Base-by-base conservation (phyloP, 2,329 filamentous ascomycete species). In the Rutstroemia sp. region DNA sequence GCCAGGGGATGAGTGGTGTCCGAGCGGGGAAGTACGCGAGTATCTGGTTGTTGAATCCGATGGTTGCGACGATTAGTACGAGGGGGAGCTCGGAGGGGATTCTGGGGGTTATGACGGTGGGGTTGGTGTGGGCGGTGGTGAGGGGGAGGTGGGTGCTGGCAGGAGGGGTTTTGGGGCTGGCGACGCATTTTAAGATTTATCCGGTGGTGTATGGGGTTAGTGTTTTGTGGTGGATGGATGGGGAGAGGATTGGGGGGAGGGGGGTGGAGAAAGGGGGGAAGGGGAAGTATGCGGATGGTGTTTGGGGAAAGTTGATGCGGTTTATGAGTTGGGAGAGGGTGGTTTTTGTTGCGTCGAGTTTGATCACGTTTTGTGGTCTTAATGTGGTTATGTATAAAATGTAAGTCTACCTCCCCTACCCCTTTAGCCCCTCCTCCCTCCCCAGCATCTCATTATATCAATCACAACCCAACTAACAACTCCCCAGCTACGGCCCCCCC, bases 171-270 rank as follows among this genome's bases (percentile, higher is more conserved):
- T 76, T 99, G 2, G 94, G 94, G 0, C 73, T 96, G 27, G 83
- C 83, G 1, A 92, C 97, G 25, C 94, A 99, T 73, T 95, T 99
- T 74, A 99, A 99, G 78, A 97, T 99, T 59, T 99, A 99, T 67
- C 94, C 94, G 0, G 96, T 97, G 71, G 90, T 99, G 59, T 99
- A 99, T 71, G 92, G 89, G 2, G 82, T 86, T 0, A 85, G 87
- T 3, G 85, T 94, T 44, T 71, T 90, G 5, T 91, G 87, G 86
- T 92, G 86, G 86, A 82, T 92, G 74, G 87, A 89, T 63, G 74
- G 73, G 2, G 77, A 79, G 61, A 71, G 70, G 25, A 70, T 80
- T 57, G 16, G 25, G 48, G 56, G 27, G 44, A 54, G 39, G 16
- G 27, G 23, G 9, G 3, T 14, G 6, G 10, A 4, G 21, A 18